phyloP scores from a whole-genome alignment of 1,284 basidiomycete species.

The Ceratobasidium sp. region DNA sequence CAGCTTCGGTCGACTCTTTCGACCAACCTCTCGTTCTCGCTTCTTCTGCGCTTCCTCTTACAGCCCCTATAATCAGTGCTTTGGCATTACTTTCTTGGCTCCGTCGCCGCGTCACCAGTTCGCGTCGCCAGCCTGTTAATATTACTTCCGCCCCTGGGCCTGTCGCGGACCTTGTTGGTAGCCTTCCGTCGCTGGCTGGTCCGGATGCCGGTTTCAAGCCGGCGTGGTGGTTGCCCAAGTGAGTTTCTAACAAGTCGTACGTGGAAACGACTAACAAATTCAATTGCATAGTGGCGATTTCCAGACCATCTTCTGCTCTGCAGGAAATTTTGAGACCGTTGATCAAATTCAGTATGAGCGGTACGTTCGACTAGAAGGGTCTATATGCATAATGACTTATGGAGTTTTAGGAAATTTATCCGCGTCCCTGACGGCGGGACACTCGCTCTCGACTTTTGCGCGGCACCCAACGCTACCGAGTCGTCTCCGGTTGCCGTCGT shows the following conservation, averaged over 20 bases:
- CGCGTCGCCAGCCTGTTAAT: slow-evolving; percentile 29
- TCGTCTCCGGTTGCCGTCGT: slow-evolving; percentile 61
- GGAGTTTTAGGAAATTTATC: slow-evolving; percentile 57
- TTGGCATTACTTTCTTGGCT: slow-evolving; percentile 14
- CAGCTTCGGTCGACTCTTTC: slow-evolving; percentile 10
- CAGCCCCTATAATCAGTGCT: slow-evolving; percentile 7
- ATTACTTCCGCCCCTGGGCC: slow-evolving; percentile 36
- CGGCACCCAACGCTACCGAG: slow-evolving; percentile 53
- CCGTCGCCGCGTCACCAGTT: slow-evolving; percentile 2
- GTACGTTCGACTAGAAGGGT: slow-evolving; percentile 49
- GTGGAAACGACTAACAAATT: not conserved
- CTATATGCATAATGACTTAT: slow-evolving; percentile 43
- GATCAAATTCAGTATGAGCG: slow-evolving; percentile 61
- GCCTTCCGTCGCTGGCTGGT: slow-evolving; percentile 26
- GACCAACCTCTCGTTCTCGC: slow-evolving; percentile 32
- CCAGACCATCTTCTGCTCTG: slow-evolving; percentile 60
- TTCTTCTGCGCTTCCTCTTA: slow-evolving; percentile 18
- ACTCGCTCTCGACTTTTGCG: slow-evolving; percentile 49
- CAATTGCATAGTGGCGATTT: slow-evolving; percentile 57
- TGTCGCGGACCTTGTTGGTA: slow-evolving; percentile 18
- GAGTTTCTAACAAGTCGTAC: not conserved
- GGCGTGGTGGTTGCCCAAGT: slow-evolving; percentile 47
- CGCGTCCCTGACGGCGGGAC: slow-evolving; percentile 63
- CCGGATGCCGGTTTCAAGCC: slow-evolving; percentile 35
- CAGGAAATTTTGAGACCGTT: slow-evolving; percentile 60